These are phyloP conservation scores for Hypoxylon trugodes DNA, from an alignment of 495 filamentous ascomycete genomes.

Conservation along the genomic window DNA sequence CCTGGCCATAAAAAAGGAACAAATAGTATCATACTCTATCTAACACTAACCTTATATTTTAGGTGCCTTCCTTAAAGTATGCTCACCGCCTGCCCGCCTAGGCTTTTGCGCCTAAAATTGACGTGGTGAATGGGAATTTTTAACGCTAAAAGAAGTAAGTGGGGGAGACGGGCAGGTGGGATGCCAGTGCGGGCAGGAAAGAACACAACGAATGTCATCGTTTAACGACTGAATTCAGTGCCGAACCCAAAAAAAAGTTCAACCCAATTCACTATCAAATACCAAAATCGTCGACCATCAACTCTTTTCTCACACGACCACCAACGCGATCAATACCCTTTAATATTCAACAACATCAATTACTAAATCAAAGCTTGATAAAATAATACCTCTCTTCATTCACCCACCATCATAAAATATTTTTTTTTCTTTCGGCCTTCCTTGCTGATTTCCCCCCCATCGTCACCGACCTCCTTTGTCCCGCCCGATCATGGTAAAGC, in stretches of 20 bases:
- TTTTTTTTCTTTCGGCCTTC: neutral
- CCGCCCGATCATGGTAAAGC: slow-evolving; percentile 29
- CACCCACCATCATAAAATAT: neutral
- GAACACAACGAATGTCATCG: slow-evolving; percentile 23
- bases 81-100: slow-evolving; percentile 35
- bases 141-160: slow-evolving; percentile 39
- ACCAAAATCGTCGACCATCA: neutral
- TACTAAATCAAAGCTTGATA: no score
- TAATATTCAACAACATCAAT: neutral
- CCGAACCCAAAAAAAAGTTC: slow-evolving; percentile 10
- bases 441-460: neutral
- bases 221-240: slow-evolving; percentile 25
- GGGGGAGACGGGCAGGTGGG: slow-evolving; percentile 28
- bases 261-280: neutral
- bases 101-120: slow-evolving; percentile 21
- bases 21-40: no score
- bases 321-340: neutral
- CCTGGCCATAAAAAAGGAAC: no score
- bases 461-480: slow-evolving; percentile 1
- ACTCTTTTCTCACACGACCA: neutral
- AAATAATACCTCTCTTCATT: no score
- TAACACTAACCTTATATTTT: no score
- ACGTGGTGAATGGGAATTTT: slow-evolving; percentile 31
- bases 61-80: no score
- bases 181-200: slow-evolving; percentile 6